Conservation (phyloP, 106 monocot genomes). For the Dioscorea zingiberensis region DNA sequence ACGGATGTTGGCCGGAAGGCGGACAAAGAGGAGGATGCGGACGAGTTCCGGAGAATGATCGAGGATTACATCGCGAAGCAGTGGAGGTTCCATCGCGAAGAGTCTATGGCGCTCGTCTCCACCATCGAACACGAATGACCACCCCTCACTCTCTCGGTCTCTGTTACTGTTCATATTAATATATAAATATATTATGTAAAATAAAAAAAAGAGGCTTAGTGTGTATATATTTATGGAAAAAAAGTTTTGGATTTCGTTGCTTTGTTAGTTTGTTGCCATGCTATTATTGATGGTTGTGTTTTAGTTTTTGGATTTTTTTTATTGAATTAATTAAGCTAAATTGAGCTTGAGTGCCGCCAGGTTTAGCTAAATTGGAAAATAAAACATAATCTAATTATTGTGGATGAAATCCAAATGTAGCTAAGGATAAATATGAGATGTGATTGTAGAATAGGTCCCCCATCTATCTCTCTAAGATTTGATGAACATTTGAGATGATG, state of each 20-base stretch:
- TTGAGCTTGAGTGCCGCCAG: too few relatives aligned
- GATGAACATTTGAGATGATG: too few relatives aligned
- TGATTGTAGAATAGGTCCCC: too few relatives aligned
- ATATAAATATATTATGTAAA: neutral
- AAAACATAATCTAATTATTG: too few relatives aligned
- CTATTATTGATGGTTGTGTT: too few relatives aligned
- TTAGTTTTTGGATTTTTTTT: too few relatives aligned
- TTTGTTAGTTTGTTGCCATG: neutral
- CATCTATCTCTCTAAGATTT: too few relatives aligned
- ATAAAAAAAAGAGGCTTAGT: neutral
- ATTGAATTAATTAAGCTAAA: too few relatives aligned
- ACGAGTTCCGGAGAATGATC: slow-evolving; percentile 45
- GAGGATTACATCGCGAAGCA: slow-evolving; percentile 73
- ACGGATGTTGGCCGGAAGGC: slow-evolving; percentile 16
- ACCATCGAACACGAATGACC: neutral
- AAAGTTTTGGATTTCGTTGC: neutral
- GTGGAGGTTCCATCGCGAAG: slow-evolving; percentile 49
- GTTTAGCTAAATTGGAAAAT: too few relatives aligned
- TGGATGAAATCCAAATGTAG: too few relatives aligned
- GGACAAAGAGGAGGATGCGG: slow-evolving; percentile 23
- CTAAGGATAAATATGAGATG: too few relatives aligned
- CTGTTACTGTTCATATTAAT: too few relatives aligned
- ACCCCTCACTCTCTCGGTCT: neutral
- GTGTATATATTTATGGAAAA: neutral
- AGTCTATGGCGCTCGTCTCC: slow-evolving; percentile 29